Percentiles rank a stretch among this genome's conserved stretches.
These are phyloP conservation scores for Lagerstroemia speciosa DNA, from an alignment of 345 rosid species.

Conservation along the genomic window DNA sequence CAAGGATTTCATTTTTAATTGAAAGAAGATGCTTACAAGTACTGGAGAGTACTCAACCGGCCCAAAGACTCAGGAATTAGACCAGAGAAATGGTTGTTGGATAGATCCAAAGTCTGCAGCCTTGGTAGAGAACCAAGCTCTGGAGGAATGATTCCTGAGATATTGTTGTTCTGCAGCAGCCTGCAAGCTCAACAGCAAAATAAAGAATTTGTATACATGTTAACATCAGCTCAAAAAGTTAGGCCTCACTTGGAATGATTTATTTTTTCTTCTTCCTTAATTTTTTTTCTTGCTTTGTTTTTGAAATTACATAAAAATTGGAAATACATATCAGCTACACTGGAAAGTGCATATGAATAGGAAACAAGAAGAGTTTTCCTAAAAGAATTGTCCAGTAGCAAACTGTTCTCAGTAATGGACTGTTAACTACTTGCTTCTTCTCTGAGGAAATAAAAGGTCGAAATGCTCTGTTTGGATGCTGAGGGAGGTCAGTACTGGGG, in stretches of 20 bases:
- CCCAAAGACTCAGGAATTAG: conserved; percentile 48
- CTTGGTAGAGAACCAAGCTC: conserved; percentile 58
- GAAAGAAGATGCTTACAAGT: conserved; percentile 46
- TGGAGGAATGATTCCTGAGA: conserved; percentile 68
- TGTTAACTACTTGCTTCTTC: neutral
- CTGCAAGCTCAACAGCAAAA: conserved; percentile 25
- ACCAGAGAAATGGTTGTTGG: conserved; percentile 64
- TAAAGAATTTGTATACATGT: neutral
- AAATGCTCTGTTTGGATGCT: neutral
- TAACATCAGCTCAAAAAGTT: neutral
- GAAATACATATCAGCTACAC: neutral
- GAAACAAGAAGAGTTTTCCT: neutral
- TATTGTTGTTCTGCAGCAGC: conserved; percentile 82
- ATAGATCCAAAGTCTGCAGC: conserved; percentile 78
- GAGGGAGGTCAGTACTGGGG: neutral
- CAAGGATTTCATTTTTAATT: neutral
- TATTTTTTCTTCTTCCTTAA: no score
- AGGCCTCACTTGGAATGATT: neutral
- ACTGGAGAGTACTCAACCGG: conserved; percentile 47
- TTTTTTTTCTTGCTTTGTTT: neutral
- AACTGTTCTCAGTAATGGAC: neutral
- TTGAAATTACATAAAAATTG: neutral
- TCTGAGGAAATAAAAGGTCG: neutral
- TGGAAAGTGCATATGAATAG: neutral
- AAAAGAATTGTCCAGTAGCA: neutral